A percentile compares a stretch with the other conserved stretches of the same genome.
Evolutionary conservation across 306 rosid genomes (phyloP).

Genomic region (Mimosa bimucronata): DNA sequence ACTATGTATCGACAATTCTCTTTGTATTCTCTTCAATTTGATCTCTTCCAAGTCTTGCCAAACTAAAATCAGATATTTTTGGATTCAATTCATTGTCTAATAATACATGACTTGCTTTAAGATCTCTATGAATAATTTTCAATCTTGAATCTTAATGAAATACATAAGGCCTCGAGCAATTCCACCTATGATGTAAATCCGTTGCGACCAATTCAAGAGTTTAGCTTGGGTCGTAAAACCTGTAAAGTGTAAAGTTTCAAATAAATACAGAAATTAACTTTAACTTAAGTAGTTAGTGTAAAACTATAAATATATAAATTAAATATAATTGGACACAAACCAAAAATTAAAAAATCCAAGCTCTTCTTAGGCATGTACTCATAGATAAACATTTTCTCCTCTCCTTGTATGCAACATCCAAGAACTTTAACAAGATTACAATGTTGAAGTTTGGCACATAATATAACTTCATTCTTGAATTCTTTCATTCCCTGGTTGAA

Average conservation of each 20-base stretch:
- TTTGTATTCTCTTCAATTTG: not conserved
- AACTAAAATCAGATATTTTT: not conserved
- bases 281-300: not conserved
- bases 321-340: not conserved
- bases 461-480: slow-evolving; percentile 30
- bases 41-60: not conserved
- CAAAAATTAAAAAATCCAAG: not conserved
- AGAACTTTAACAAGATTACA: slow-evolving; percentile 31
- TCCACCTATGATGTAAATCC: not conserved
- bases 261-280: not conserved
- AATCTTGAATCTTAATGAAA: not conserved
- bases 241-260: not conserved
- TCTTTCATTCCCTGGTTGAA: slow-evolving; percentile 28
- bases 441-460: slow-evolving; percentile 30
- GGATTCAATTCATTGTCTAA: not conserved
- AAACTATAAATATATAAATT: not conserved
- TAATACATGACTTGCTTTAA: not conserved
- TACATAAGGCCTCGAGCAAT: not conserved
- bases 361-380: not conserved
- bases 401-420: slow-evolving; percentile 22
- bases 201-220: not conserved
- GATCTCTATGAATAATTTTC: not conserved
- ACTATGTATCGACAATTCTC: not conserved
- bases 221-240: not conserved
- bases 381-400: not conserved